Conservation (phyloP, 495 filamentous ascomycete genomes). For the Penicillium soppii region DNA sequence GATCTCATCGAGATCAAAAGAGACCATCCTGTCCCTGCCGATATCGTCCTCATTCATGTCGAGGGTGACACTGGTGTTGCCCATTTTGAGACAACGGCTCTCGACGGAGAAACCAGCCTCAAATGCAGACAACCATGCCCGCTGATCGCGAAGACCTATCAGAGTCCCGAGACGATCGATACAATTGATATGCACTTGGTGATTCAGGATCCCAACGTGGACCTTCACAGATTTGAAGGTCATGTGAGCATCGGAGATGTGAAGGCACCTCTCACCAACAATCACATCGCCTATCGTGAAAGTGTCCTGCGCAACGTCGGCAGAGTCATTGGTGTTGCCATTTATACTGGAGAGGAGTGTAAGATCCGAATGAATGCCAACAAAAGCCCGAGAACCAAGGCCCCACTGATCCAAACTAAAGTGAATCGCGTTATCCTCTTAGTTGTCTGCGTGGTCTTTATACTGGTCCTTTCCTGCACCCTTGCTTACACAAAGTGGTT, state of each 20-base stretch:
- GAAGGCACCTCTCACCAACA: conserved; percentile 77
- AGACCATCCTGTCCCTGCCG: conserved; percentile 79
- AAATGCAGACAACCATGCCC: conserved; percentile 83
- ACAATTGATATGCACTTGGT: conserved; percentile 51
- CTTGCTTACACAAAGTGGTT: conserved; percentile 81
- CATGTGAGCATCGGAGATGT: conserved; percentile 68
- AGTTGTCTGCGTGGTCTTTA: no score
- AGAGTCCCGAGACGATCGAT: conserved; percentile 54
- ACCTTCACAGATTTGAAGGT: conserved; percentile 94
- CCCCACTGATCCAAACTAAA: conserved; percentile 74
- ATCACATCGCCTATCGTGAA: conserved; percentile 85
- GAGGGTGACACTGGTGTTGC: conserved; percentile 74
- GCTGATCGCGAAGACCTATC: conserved; percentile 61
- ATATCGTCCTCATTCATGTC: conserved; percentile 76
- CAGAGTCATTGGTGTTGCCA: conserved; percentile 74
- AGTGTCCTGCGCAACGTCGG: conserved; percentile 85
- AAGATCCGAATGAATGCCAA: conserved; percentile 99
- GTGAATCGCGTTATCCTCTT: conserved; percentile 82
- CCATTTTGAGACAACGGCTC: conserved; percentile 93
- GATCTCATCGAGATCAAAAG: conserved; percentile 79
- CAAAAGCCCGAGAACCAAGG: conserved; percentile 88
- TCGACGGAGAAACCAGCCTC: conserved; percentile 93
- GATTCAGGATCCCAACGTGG: conserved; percentile 87
- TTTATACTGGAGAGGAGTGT: conserved; percentile 95
- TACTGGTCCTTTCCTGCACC: no score